phyloP scores from a whole-genome alignment of 2,329 filamentous ascomycete species.

The Botrytis paeoniae region DNA sequence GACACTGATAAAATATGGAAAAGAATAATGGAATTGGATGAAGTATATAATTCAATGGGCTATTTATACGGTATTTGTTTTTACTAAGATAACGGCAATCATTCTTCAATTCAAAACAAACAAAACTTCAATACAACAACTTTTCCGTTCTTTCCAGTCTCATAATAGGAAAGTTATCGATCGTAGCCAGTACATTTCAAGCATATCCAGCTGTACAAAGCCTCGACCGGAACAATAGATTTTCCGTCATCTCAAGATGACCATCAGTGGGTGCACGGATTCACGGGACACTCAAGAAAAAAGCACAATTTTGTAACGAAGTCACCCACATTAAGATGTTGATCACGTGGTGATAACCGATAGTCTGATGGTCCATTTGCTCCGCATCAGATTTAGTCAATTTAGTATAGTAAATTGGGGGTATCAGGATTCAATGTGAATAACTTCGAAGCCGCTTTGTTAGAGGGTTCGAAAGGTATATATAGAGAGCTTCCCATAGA shows the following conservation, averaged over 20 bases:
- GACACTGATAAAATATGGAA: constrained; percentile 1
- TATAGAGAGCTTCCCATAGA: too few relatives aligned
- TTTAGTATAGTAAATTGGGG: too few relatives aligned
- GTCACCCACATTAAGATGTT: too few relatives aligned
- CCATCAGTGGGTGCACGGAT: too few relatives aligned
- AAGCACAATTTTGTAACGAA: too few relatives aligned
- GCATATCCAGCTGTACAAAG: not conserved
- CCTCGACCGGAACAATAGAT: not conserved
- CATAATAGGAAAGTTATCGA: not conserved
- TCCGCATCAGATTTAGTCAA: too few relatives aligned
- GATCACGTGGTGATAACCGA: too few relatives aligned
- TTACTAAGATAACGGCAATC: not conserved
- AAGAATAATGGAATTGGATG: not conserved
- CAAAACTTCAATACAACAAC: not conserved
- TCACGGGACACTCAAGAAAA: too few relatives aligned
- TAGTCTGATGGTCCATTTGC: too few relatives aligned
- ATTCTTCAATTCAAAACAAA: not conserved
- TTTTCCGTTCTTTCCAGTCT: not conserved
- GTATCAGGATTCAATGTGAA: too few relatives aligned
- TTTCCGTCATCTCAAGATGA: not conserved
- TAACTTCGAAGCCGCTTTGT: too few relatives aligned
- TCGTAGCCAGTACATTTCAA: not conserved
- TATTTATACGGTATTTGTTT: not conserved
- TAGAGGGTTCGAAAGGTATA: too few relatives aligned
- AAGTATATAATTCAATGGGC: not conserved